Evolutionary conservation across 2,329 filamentous ascomycete species (phyloP).

Genomic region (Dactylellina drechsleri): DNA sequence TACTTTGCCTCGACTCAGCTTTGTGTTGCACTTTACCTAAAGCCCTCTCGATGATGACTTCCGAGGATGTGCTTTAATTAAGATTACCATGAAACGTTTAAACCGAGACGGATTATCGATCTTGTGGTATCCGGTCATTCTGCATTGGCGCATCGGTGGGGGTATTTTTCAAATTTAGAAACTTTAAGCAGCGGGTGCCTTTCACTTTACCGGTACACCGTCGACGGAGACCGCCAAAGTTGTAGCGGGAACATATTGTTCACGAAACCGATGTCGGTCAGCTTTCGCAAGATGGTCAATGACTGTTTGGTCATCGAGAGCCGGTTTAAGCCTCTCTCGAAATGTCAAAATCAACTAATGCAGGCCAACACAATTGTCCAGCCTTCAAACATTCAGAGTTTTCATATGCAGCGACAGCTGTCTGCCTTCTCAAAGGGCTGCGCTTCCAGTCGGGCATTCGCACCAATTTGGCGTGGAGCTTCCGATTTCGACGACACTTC

Average conservation of each 20-base stretch:
- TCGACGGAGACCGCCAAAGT: not conserved
- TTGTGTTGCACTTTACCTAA: constrained; percentile 34
- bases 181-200: constrained; percentile 13
- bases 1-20: too few relatives aligned
- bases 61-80: constrained; percentile 10
- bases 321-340: not conserved
- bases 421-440: constrained; percentile 40
- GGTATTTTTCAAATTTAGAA: constrained; percentile 39
- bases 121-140: not conserved
- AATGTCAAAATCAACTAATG: not conserved
- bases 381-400: constrained; percentile 6
- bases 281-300: not conserved
- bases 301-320: not conserved
- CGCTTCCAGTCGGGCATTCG: constrained; percentile 33
- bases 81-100: constrained; percentile 28
- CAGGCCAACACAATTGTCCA: constrained; percentile 40
- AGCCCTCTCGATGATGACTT: constrained; percentile 46
- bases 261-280: constrained; percentile 10
- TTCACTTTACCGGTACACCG: constrained; percentile 34
- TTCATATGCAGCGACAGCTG: constrained; percentile 37
- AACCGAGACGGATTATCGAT: constrained; percentile 21
- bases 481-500: constrained; percentile 28
- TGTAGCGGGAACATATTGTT: constrained; percentile 20
- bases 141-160: too few relatives aligned
- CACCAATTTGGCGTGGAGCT: constrained; percentile 35